These are phyloP conservation scores for Penicillium paxilli DNA, from an alignment of 495 filamentous ascomycete genomes.

Conservation along the genomic window DNA sequence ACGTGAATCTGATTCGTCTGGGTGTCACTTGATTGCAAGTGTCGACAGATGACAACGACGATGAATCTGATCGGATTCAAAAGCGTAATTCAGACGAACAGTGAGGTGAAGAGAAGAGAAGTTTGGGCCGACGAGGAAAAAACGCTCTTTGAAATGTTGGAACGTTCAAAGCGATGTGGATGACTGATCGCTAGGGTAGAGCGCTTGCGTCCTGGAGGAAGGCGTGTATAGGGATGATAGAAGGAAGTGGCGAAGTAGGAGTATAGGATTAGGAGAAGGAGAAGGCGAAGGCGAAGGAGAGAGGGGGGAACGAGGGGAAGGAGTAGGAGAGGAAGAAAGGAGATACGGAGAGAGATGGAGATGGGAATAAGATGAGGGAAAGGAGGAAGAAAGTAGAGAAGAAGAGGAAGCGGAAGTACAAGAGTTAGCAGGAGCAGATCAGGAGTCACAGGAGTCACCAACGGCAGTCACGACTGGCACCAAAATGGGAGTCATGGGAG, in stretches of 20 bases:
- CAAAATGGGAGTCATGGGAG: neutral
- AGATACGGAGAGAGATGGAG: slow-evolving; percentile 22
- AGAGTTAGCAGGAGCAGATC: neutral
- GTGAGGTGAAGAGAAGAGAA: neutral
- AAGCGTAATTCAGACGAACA: neutral
- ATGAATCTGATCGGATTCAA: neutral
- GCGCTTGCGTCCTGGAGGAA: slow-evolving; percentile 4
- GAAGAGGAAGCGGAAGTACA: slow-evolving; percentile 2
- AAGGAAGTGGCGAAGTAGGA: slow-evolving; percentile 12
- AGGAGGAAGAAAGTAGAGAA: slow-evolving; percentile 36
- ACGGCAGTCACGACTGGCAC: neutral
- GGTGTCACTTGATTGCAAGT: neutral
- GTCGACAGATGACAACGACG: neutral
- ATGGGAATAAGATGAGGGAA: slow-evolving; percentile 36
- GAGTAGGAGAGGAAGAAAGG: slow-evolving; percentile 10
- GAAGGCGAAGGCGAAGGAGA: slow-evolving; percentile 27
- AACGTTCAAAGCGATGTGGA: slow-evolving; percentile 10
- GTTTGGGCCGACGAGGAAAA: neutral
- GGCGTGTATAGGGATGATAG: slow-evolving; percentile 8
- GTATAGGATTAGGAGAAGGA: no score
- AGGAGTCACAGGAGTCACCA: neutral
- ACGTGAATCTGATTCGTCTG: slow-evolving; percentile 2
- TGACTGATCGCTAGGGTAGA: slow-evolving; percentile 13
- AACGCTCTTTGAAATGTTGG: slow-evolving; percentile 9
- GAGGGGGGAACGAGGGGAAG: slow-evolving; percentile 12